Conservation (phyloP, 2,329 filamentous ascomycete genomes). For the Emmonsia crescens region DNA sequence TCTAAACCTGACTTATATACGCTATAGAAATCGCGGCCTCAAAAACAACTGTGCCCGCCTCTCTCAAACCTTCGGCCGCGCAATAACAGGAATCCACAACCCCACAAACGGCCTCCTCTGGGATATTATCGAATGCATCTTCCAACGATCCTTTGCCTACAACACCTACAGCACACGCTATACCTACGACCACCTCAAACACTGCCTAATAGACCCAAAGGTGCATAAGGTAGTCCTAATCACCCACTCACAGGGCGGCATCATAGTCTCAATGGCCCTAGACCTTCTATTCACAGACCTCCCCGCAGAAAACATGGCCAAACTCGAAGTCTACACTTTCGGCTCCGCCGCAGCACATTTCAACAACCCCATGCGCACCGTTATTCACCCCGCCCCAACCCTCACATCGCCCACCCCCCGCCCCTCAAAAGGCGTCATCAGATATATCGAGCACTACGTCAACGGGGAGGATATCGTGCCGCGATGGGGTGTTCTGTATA, state of each 20-base stretch:
- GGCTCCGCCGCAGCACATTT: slow-evolving; percentile 71
- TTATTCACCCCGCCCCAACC: slow-evolving; percentile 25
- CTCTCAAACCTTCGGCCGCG: slow-evolving; percentile 60
- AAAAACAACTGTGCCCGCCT: slow-evolving; percentile 61
- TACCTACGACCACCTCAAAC: slow-evolving; percentile 52
- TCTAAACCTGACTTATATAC: neutral
- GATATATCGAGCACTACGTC: slow-evolving; percentile 70
- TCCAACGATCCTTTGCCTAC: slow-evolving; percentile 65
- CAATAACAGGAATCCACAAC: slow-evolving; percentile 64
- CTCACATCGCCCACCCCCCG: neutral
- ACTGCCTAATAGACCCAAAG: slow-evolving; percentile 49
- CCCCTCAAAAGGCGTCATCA: slow-evolving; percentile 40
- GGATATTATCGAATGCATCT: slow-evolving; percentile 64
- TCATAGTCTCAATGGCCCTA: slow-evolving; percentile 60
- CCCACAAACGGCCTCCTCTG: slow-evolving; percentile 63
- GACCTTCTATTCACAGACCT: slow-evolving; percentile 69
- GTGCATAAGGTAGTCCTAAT: slow-evolving; percentile 63
- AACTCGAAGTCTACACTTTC: slow-evolving; percentile 67
- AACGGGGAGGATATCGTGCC: slow-evolving; percentile 65
- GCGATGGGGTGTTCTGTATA: slow-evolving; percentile 62
- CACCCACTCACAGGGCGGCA: slow-evolving; percentile 66
- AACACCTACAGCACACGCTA: slow-evolving; percentile 54
- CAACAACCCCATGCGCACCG: slow-evolving; percentile 56
- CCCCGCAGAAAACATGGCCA: slow-evolving; percentile 52
- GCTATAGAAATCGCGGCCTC: slow-evolving; percentile 48